phyloP scores from a whole-genome alignment of 2,329 filamentous ascomycete genomes.

The Colletotrichum filicis region DNA sequence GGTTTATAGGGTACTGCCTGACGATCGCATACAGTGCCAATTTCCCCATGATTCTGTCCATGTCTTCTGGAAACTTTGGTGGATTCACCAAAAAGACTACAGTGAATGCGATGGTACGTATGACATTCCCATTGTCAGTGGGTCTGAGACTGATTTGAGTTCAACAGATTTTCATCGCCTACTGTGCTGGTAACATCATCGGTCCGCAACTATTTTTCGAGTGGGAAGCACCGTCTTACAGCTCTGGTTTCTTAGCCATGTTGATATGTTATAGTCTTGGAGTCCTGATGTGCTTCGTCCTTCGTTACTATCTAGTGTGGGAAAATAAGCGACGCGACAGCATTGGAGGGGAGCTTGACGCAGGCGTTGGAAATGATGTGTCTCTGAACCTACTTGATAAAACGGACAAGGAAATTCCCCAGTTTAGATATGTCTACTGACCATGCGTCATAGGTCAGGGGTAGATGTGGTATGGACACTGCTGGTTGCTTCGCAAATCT shows the following conservation, averaged over 20 bases:
- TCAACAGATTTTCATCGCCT: slow-evolving; percentile 6
- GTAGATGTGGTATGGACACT: too few relatives aligned
- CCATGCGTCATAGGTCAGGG: neutral
- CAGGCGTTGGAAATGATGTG: slow-evolving; percentile 59
- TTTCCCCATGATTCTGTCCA: slow-evolving; percentile 73
- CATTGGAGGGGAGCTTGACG: neutral
- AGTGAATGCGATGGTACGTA: slow-evolving; percentile 57
- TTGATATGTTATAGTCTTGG: slow-evolving; percentile 41
- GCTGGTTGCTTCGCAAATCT: too few relatives aligned
- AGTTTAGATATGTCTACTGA: slow-evolving; percentile 62
- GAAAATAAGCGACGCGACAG: slow-evolving; percentile 32
- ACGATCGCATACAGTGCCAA: slow-evolving; percentile 65
- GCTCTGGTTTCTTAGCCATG: slow-evolving; percentile 65
- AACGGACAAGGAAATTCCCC: slow-evolving; percentile 65
- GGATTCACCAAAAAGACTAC: slow-evolving; percentile 75
- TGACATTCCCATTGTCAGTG: neutral
- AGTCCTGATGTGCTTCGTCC: slow-evolving; percentile 56
- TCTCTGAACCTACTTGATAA: slow-evolving; percentile 54
- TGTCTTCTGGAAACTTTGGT: slow-evolving; percentile 76
- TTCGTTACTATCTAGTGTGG: slow-evolving; percentile 5
- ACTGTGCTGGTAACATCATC: slow-evolving; percentile 68
- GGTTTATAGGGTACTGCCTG: slow-evolving; percentile 44
- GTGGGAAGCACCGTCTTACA: slow-evolving; percentile 67
- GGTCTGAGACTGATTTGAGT: neutral
- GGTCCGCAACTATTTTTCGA: slow-evolving; percentile 71